A percentile compares a stretch with the other conserved stretches of the same genome.
phyloP scores from a whole-genome alignment of 306 rosid genomes.

The Alnus rubra region DNA sequence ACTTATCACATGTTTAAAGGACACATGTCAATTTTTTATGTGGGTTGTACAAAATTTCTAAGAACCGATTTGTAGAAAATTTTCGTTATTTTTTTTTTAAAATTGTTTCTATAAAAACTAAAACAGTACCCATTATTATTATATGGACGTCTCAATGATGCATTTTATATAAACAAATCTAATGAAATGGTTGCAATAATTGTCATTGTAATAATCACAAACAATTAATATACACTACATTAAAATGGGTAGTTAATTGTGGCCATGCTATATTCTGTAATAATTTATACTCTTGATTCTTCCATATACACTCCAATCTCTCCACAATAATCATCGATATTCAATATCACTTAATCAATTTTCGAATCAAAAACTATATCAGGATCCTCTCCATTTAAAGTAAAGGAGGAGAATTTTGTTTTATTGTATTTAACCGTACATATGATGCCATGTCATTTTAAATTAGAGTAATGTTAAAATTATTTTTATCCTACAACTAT shows the following conservation, averaged over 20 bases:
- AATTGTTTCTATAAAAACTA: neutral
- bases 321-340: neutral
- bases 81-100: too few species aligned
- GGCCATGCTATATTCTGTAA: neutral
- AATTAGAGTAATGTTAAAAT: too few species aligned
- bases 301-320: neutral
- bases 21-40: too few species aligned
- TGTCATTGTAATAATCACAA: neutral
- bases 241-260: neutral
- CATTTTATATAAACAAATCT: neutral
- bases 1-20: too few species aligned
- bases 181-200: neutral
- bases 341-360: neutral
- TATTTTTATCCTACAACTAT: too few species aligned
- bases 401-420: neutral
- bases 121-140: neutral
- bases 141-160: neutral
- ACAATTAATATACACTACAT: neutral
- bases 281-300: neutral
- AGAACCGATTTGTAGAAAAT: too few species aligned
- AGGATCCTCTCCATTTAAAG: neutral
- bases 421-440: too few species aligned
- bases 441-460: too few species aligned
- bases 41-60: too few species aligned
- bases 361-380: neutral